A percentile compares a stretch with the other conserved stretches of the same genome.
These are phyloP conservation scores for Cladorrhinum sp. DNA, from an alignment of 2,329 filamentous ascomycete species.

Conservation along the genomic window DNA sequence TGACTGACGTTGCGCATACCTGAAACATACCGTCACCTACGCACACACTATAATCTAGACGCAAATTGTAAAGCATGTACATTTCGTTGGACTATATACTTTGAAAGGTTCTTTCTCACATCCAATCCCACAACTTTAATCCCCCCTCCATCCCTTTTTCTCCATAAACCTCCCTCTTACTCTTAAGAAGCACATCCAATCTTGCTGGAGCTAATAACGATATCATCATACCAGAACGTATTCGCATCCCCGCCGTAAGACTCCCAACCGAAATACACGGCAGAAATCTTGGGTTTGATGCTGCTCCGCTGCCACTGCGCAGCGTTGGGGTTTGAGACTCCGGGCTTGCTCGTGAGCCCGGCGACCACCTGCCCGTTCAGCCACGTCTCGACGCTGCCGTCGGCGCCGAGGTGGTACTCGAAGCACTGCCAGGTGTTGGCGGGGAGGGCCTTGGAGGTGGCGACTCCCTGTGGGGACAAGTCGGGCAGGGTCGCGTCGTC, in stretches of 20 bases:
- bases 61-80: too few relatives aligned
- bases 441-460: slow-evolving; percentile 49
- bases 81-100: too few relatives aligned
- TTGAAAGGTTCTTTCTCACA: too few relatives aligned
- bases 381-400: slow-evolving; percentile 61
- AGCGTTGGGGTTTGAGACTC: slow-evolving; percentile 49
- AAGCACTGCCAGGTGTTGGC: slow-evolving; percentile 56
- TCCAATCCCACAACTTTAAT: too few relatives aligned
- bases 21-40: too few relatives aligned
- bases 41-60: too few relatives aligned
- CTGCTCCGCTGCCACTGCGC: slow-evolving; percentile 50
- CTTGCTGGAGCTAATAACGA: slow-evolving; percentile 46
- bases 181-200: slow-evolving; percentile 42
- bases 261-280: slow-evolving; percentile 62
- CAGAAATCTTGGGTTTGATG: slow-evolving; percentile 51
- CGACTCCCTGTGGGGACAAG: slow-evolving; percentile 57
- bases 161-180: neutral
- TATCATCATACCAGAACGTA: slow-evolving; percentile 63
- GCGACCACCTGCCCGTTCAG: slow-evolving; percentile 50
- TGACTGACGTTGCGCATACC: too few relatives aligned
- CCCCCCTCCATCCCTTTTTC: neutral
- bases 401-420: slow-evolving; percentile 57
- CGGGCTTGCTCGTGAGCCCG: slow-evolving; percentile 48
- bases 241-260: slow-evolving; percentile 58
- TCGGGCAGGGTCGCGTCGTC: slow-evolving; percentile 62